Percentiles rank a stretch among this genome's conserved stretches.
phyloP scores from a whole-genome alignment of 225 moss, liverwort and hornwort species.

The Physcomitrellopsis africana region DNA sequence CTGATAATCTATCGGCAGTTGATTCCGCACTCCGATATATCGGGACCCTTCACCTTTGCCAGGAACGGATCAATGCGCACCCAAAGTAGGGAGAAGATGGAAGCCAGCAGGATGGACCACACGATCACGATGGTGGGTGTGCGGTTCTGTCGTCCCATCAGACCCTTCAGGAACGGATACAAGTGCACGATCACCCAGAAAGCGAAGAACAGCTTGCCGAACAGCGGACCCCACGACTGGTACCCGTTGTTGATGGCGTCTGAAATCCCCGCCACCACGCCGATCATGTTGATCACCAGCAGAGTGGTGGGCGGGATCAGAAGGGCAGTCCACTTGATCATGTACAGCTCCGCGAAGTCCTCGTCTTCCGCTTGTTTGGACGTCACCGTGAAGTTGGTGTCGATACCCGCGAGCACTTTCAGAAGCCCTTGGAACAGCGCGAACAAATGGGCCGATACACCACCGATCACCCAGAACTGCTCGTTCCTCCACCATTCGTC shows the following conservation, averaged over 20 bases:
- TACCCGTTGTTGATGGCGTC: constrained; percentile 77
- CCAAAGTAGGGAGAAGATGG: constrained; percentile 81
- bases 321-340: constrained; percentile 71
- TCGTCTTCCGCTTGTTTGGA: constrained; percentile 67
- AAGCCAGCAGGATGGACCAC: constrained; percentile 74
- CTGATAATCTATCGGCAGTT: constrained; percentile 40
- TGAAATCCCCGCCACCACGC: constrained; percentile 74
- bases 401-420: constrained; percentile 71
- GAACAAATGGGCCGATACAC: constrained; percentile 76
- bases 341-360: constrained; percentile 66
- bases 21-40: constrained; percentile 57
- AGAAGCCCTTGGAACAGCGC: constrained; percentile 74
- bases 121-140: constrained; percentile 79
- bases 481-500: constrained; percentile 86
- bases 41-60: constrained; percentile 50
- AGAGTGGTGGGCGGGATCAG: constrained; percentile 73
- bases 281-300: constrained; percentile 67
- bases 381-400: constrained; percentile 77
- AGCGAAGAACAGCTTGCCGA: constrained; percentile 81
- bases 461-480: constrained; percentile 87
- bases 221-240: constrained; percentile 72
- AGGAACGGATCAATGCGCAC: constrained; percentile 74
- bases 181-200: constrained; percentile 83
- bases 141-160: constrained; percentile 77
- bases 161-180: constrained; percentile 77